Evolutionary conservation across 768 basidiomycete genomes (phyloP).

Genomic region (Boletus sp.): DNA sequence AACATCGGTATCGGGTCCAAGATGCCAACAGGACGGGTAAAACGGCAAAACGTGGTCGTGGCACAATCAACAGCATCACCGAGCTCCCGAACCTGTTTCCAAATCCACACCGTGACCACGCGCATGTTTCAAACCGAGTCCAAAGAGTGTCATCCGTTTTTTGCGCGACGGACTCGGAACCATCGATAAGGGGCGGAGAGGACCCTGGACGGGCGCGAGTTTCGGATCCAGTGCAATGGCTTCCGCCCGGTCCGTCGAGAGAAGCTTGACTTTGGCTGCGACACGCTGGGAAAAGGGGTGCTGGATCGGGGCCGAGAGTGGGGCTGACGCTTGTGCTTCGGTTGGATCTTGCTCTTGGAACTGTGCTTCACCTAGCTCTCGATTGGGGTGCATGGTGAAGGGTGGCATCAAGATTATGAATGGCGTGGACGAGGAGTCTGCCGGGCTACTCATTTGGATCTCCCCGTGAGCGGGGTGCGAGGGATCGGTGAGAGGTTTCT

Average conservation of each 20-base stretch:
- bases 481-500: constrained; percentile 15
- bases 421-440: constrained; percentile 15
- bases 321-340: background rate
- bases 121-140: constrained; percentile 13
- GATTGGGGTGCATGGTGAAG: constrained; percentile 8
- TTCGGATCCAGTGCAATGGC: constrained; percentile 31
- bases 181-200: constrained; percentile 30
- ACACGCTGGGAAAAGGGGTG: constrained; percentile 10
- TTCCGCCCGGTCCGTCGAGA: constrained; percentile 25
- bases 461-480: constrained; percentile 2
- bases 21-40: background rate
- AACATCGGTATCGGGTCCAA: background rate
- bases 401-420: constrained; percentile 11
- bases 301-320: background rate
- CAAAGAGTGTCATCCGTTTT: constrained; percentile 20
- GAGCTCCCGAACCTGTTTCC: background rate
- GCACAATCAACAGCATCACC: background rate
- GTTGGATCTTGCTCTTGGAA: background rate
- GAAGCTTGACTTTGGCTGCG: constrained; percentile 14
- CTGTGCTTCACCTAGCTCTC: background rate
- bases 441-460: constrained; percentile 4
- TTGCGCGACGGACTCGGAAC: constrained; percentile 12
- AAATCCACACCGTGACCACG: background rate
- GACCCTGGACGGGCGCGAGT: constrained; percentile 31
- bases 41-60: background rate